Base-by-base conservation (phyloP, 257 asterid genomes). In the Solanum appendiculatum region DNA sequence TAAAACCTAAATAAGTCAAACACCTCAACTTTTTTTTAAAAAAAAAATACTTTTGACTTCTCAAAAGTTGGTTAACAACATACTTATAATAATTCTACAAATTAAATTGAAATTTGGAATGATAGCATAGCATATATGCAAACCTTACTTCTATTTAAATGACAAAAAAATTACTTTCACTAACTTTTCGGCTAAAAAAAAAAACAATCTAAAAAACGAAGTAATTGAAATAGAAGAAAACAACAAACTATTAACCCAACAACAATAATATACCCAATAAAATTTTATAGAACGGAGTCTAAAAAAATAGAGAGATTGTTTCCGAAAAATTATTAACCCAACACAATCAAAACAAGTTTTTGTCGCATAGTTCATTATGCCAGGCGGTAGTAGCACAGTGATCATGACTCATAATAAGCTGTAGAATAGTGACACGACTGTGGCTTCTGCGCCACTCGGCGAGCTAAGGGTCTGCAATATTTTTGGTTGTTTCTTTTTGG, bases 151-250 rank as follows among this genome's bases (percentile, higher is more conserved):
- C 63, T 54, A 51, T 51, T 54, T 54, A 0, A 54, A 54, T 18
- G n/a, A 0, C 18, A 6, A 40, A 54, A 54, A 2, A 2, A 6
- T 18, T 1, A 0, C 1, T 1, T 54, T 1, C n/a, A 4, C 6
- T 54, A 1, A 54, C 25, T 54, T 10, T 0, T 54, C 0, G 0
- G 7, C 60, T 18, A 3, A 51, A 54, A 7, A 6, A 54, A 54
- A 54, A 54, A 54, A 7, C 11, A 20, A 54, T 54, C 63, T 0
- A 54, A 3, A 54, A 18, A 7, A 54, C 23, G 11, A 54, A 54
- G 20, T 7, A 54, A 54, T 54, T 18, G 7, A 54, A 54, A 4
- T 18, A 18, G 4, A 54, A 1, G 11, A 54, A 54, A 6, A 11
- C 5, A 20, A 54, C 20, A 56, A 56, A 56, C n/a, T 56, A 56